Percentiles rank a stretch among this genome's conserved stretches.
Conservation (phyloP, 257 asterid species). For the Apocynum venetum region DNA sequence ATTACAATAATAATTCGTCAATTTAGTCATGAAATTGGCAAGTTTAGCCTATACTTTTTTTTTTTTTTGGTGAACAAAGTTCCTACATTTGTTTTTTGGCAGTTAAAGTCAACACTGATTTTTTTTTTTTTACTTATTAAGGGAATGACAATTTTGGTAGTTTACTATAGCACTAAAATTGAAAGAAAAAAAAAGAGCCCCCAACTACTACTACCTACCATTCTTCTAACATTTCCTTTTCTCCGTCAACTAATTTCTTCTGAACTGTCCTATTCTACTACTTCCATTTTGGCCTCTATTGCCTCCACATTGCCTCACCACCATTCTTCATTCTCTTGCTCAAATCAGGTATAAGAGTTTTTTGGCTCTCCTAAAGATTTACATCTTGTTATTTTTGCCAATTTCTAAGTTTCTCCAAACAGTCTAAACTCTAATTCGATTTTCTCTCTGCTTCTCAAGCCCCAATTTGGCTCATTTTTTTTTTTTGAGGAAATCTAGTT, state of each 20-base stretch:
- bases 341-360: conserved; percentile 75
- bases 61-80: too few species aligned
- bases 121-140: too few species aligned
- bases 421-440: conserved; percentile 52
- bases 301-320: conserved; percentile 13
- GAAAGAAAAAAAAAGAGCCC: too few species aligned
- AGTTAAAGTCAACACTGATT: too few species aligned
- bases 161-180: too few species aligned
- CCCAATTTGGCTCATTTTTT: conserved; percentile 76
- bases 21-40: too few species aligned
- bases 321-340: conserved; percentile 60
- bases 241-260: conserved; percentile 71
- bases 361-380: conserved; percentile 78
- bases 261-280: conserved; percentile 60
- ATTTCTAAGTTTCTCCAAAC: conserved; percentile 61
- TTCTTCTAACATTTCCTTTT: conserved; percentile 75
- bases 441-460: conserved; percentile 64
- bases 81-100: too few species aligned
- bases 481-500: conserved; percentile 58
- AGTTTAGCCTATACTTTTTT: too few species aligned
- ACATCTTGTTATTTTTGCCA: conserved; percentile 69
- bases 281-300: conserved; percentile 19
- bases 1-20: too few species aligned
- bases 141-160: too few species aligned
- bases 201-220: conserved; percentile 54